Conservation (phyloP, 768 basidiomycete species). For the Cystobasidium ongulense region DNA sequence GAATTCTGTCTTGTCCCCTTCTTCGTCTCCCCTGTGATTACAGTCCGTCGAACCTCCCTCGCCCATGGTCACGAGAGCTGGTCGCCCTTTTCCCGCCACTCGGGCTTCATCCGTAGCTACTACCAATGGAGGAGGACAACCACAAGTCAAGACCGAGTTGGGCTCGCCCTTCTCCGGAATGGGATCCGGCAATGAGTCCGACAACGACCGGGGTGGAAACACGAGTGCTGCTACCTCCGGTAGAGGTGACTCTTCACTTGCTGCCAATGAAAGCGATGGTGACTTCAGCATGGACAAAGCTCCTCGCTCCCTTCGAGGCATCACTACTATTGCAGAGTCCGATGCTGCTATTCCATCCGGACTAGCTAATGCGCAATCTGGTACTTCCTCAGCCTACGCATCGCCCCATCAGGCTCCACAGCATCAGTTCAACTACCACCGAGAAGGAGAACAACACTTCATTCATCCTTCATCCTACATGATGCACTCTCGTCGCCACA, state of each 20-base stretch:
- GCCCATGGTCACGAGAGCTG: background rate
- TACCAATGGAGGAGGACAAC: background rate
- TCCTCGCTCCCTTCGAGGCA: constrained; percentile 8
- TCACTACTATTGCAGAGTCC: constrained; percentile 6
- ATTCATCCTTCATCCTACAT: background rate
- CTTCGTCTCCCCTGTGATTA: background rate
- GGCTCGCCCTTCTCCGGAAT: background rate
- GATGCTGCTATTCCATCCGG: background rate
- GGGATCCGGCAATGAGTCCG: background rate
- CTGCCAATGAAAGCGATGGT: constrained; percentile 7
- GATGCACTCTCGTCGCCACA: constrained; percentile 16
- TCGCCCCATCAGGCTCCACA: background rate
- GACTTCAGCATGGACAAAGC: constrained; percentile 20
- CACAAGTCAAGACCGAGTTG: background rate
- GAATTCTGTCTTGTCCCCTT: background rate
- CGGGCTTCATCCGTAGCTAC: background rate
- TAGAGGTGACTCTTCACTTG: background rate
- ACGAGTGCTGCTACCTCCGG: background rate
- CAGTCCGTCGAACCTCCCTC: constrained; percentile 5
- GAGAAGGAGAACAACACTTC: background rate
- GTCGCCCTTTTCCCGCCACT: background rate
- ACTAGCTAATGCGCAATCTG: background rate
- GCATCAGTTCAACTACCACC: background rate
- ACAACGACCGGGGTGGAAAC: background rate
- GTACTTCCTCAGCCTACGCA: background rate